A percentile compares a stretch with the other conserved stretches of the same genome.
phyloP scores from a whole-genome alignment of 2,329 filamentous ascomycete species.

The Fusarium sp. region DNA sequence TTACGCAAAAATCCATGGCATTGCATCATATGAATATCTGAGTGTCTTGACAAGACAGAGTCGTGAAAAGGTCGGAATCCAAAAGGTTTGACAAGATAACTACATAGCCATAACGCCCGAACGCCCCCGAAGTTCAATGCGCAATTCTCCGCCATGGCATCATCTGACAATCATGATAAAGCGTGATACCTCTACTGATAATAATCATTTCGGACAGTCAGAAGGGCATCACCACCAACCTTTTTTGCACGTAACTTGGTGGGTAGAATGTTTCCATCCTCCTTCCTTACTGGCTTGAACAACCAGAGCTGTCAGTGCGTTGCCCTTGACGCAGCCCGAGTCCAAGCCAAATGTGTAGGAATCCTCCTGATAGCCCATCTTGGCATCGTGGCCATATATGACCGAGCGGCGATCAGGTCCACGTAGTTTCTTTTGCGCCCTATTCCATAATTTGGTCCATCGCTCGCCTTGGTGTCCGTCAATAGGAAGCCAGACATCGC shows the following conservation, averaged over 20 bases:
- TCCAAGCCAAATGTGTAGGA: constrained; percentile 87
- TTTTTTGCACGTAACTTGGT: constrained; percentile 56
- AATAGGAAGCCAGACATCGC: constrained; percentile 51
- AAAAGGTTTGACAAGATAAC: constrained; percentile 7
- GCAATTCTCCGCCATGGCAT: not conserved
- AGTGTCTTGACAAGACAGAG: not conserved
- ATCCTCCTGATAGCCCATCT: constrained; percentile 68
- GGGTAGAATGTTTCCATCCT: constrained; percentile 51
- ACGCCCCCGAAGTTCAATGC: constrained; percentile 26
- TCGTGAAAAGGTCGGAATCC: not conserved
- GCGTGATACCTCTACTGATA: not conserved
- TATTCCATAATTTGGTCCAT: constrained; percentile 75
- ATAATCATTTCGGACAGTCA: not conserved
- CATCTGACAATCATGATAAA: constrained; percentile 8
- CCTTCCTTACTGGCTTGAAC: constrained; percentile 64
- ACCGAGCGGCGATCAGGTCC: constrained; percentile 68
- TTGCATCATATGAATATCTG: not conserved
- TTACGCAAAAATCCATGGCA: constrained; percentile 3
- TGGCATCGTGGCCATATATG: constrained; percentile 89
- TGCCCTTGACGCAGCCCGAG: constrained; percentile 82
- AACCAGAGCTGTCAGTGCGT: constrained; percentile 79
- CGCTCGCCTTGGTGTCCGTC: constrained; percentile 65
- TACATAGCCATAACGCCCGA: constrained; percentile 12
- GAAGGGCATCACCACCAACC: constrained; percentile 31
- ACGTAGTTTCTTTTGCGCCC: constrained; percentile 54